Evolutionary conservation across 495 filamentous ascomycete genomes (phyloP).

Genomic region (Chaetomium fimeti): DNA sequence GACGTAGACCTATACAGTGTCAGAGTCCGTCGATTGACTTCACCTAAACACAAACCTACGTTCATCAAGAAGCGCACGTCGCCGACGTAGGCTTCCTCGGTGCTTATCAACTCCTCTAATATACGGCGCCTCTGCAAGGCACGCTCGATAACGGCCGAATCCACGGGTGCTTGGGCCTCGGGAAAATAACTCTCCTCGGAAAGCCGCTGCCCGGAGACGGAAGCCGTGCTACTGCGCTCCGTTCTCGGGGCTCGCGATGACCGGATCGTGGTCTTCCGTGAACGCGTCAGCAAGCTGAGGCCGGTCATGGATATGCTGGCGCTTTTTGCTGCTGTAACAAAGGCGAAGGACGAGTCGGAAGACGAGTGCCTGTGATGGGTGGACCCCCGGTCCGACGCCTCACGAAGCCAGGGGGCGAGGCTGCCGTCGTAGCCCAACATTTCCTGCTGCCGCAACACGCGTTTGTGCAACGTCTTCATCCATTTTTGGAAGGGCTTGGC

Average conservation of each 20-base stretch:
- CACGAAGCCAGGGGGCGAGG: conserved; percentile 44
- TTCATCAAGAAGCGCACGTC: conserved; percentile 83
- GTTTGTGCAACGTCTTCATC: conserved; percentile 56
- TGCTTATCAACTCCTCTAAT: conserved; percentile 77
- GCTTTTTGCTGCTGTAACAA: conserved; percentile 74
- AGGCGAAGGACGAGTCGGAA: conserved; percentile 66
- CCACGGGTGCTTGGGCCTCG: conserved; percentile 54
- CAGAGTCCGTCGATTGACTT: conserved; percentile 14
- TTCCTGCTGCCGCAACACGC: conserved; percentile 44
- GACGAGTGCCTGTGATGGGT: conserved; percentile 59
- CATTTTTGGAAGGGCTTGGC: conserved; percentile 55
- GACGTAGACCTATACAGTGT: conserved; percentile 58
- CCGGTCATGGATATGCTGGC: conserved; percentile 70
- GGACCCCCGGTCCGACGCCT: conserved; percentile 32
- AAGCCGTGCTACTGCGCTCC: conserved; percentile 62
- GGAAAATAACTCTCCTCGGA: conserved; percentile 67
- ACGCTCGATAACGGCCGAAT: conserved; percentile 68
- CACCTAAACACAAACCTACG: conserved; percentile 48
- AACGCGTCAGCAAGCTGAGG: conserved; percentile 61
- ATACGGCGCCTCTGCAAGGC: conserved; percentile 72
- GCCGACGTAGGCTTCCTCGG: conserved; percentile 84
- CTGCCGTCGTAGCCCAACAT: conserved; percentile 29
- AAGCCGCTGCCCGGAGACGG: conserved; percentile 54
- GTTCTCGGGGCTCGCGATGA: conserved; percentile 56
- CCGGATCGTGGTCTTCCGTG: conserved; percentile 52